Evolutionary conservation across 441 rosid genomes (phyloP), one percentile per base, ranked within the genome.

Genomic region (Croton laevigatus): DNA sequence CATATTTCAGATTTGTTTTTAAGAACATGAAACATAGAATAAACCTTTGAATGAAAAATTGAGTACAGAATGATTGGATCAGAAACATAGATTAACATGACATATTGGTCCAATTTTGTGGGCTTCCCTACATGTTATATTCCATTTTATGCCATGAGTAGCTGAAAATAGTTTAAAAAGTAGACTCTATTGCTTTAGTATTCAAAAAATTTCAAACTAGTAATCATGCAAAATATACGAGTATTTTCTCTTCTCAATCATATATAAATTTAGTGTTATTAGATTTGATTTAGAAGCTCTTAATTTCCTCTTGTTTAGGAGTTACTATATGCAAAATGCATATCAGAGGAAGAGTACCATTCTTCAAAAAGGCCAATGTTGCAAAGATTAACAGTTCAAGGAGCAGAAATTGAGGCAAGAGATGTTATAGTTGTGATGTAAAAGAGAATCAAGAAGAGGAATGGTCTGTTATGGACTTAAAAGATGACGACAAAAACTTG

Each of bases 401-500:
- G 96, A 48, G 90, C 84, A 55, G 90, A 90, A 71, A 88, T 88
- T 62, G 89, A 83, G 70, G 71, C 86, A 42, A 82, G 85, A 66
- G 87, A 90, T 70, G 83, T 90, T 45, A 66, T 81, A 19, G 76
- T 79, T 34, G 84, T 16, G 81, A 78, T 0, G 22, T 22, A 1
- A 81, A 76, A 67, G 84, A 80, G 72, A 83, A 73, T 36, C 63
- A 71, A 36, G 86, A 88, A 67, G 95, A 88, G 70, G 84, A 84
- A 69, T 90, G 96, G 96, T 82, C 91, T 1, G 87, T 73, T 5
- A 90, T 90, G 71, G 91, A 90, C 68, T 79, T 90, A 72, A 78
- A 83, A 75, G 96, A 85, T 74, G 93, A 88, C 36, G 78, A 81
- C 62, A 73, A 81, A 64, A 71, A 74, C 58, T 54, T 69, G 60